phyloP scores from a whole-genome alignment of 2,329 filamentous ascomycete species.

The Cytospora mali region DNA sequence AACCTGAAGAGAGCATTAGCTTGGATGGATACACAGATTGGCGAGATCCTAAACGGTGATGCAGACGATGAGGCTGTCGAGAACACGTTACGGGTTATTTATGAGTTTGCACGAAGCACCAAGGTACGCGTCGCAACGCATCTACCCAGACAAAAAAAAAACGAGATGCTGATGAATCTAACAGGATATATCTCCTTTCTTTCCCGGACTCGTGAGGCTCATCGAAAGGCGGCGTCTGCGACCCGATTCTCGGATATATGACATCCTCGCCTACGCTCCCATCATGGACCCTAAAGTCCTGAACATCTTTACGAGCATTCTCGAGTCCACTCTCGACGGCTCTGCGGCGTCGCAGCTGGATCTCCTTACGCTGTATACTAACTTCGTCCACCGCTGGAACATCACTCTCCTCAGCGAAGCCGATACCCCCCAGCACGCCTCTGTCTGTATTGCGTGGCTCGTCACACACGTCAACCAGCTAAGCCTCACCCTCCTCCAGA shows the following conservation, averaged over 20 bases:
- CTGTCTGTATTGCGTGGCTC: conserved; percentile 45
- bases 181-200: conserved; percentile 35
- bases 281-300: conserved; percentile 53
- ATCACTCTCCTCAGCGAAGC: conserved; percentile 43
- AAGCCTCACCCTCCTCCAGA: conserved; percentile 62
- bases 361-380: conserved; percentile 69
- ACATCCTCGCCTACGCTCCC: conserved; percentile 58
- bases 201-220: conserved; percentile 55
- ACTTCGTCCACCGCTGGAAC: conserved; percentile 65
- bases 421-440: conserved; percentile 40
- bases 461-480: conserved; percentile 57
- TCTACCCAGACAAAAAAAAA: no score
- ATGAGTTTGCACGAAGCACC: conserved; percentile 57
- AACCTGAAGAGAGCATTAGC: conserved; percentile 34
- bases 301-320: conserved; percentile 7
- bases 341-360: conserved; percentile 55
- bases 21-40: conserved; percentile 25
- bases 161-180: background rate
- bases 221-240: conserved; percentile 40
- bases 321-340: conserved; percentile 47
- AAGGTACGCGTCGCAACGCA: conserved; percentile 49
- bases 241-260: conserved; percentile 6
- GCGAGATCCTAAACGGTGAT: conserved; percentile 41
- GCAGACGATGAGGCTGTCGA: conserved; percentile 50
- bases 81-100: conserved; percentile 58